Percentiles rank a stretch among this genome's conserved stretches.
Evolutionary conservation across 805 yeast species (phyloP).

Genomic region (Candida suzukii): DNA sequence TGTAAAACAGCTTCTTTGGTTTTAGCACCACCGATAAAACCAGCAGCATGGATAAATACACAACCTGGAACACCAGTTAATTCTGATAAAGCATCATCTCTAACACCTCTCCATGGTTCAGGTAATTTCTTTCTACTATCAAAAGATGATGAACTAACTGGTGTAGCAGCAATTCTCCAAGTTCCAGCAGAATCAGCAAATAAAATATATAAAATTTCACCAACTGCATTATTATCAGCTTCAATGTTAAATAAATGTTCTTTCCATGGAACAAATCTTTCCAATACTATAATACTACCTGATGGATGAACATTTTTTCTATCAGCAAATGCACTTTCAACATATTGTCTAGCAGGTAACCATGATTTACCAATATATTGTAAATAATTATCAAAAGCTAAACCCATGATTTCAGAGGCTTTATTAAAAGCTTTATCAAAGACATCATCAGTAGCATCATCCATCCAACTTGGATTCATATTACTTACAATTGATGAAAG

Average conservation of each 20-base stretch:
- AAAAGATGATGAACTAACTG: conserved; percentile 72
- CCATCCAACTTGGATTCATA: conserved; percentile 83
- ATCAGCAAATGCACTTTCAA: conserved; percentile 57
- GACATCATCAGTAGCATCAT: conserved; percentile 54
- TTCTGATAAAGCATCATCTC: conserved; percentile 76
- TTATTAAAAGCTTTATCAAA: conserved; percentile 59
- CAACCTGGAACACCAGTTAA: conserved; percentile 80
- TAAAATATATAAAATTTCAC: conserved; percentile 64
- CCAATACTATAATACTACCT: conserved; percentile 70
- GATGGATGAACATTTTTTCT: conserved; percentile 56
- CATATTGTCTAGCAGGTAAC: conserved; percentile 83
- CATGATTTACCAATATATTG: conserved; percentile 74
- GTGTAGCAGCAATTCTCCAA: conserved; percentile 90
- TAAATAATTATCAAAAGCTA: conserved; percentile 61
- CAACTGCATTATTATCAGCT: conserved; percentile 45
- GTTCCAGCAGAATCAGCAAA: conserved; percentile 65
- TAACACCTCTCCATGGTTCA: conserved; percentile 88
- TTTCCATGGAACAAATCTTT: conserved; percentile 90
- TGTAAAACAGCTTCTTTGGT: conserved; percentile 70
- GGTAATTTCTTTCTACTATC: conserved; percentile 84
- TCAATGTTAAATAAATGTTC: conserved; percentile 81
- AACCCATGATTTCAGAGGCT: conserved; percentile 82
- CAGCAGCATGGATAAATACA: conserved; percentile 91
- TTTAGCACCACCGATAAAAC: conserved; percentile 93
- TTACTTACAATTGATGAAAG: conserved; percentile 73